phyloP scores from a whole-genome alignment of 768 basidiomycete genomes.

The Leccinum barrowsii region DNA sequence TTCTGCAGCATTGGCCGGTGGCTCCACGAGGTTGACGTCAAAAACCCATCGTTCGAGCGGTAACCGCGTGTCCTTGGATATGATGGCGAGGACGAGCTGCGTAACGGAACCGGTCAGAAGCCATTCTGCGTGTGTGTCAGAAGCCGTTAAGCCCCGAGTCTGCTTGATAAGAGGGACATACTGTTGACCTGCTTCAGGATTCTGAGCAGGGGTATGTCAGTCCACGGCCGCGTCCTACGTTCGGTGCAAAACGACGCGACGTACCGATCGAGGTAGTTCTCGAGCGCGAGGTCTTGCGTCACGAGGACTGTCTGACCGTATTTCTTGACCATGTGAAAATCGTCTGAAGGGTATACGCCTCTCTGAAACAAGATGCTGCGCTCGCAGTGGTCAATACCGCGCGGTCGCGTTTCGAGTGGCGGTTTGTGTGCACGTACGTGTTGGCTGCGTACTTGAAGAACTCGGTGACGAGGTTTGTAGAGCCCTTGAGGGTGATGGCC shows the following conservation, averaged over 20 bases:
- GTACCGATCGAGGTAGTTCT: constrained; percentile 87
- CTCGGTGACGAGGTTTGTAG: constrained; percentile 89
- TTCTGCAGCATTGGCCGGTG: constrained; percentile 45
- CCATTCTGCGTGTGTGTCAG: constrained; percentile 63
- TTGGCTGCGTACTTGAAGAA: constrained; percentile 99
- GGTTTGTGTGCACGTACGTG: constrained; percentile 54
- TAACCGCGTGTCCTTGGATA: constrained; percentile 88
- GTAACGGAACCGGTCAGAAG: constrained; percentile 88
- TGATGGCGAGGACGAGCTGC: constrained; percentile 92
- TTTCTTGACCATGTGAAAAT: constrained; percentile 99
- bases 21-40: constrained; percentile 83
- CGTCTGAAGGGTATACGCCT: constrained; percentile 95
- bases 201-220: constrained; percentile 23
- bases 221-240: neutral
- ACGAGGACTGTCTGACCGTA: constrained; percentile 95
- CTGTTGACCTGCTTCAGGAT: constrained; percentile 92
- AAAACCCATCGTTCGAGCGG: constrained; percentile 98
- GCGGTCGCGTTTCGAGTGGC: neutral
- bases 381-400: neutral
- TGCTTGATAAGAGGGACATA: constrained; percentile 37
- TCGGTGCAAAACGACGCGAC: neutral
- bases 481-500: constrained; percentile 93
- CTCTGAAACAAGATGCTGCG: constrained; percentile 93
- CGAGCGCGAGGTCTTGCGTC: constrained; percentile 88
- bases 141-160: neutral